Evolutionary conservation across 179 eudicot species (phyloP), one percentile per base, ranked within the genome.

Genomic region (Beta lomatogona): DNA sequence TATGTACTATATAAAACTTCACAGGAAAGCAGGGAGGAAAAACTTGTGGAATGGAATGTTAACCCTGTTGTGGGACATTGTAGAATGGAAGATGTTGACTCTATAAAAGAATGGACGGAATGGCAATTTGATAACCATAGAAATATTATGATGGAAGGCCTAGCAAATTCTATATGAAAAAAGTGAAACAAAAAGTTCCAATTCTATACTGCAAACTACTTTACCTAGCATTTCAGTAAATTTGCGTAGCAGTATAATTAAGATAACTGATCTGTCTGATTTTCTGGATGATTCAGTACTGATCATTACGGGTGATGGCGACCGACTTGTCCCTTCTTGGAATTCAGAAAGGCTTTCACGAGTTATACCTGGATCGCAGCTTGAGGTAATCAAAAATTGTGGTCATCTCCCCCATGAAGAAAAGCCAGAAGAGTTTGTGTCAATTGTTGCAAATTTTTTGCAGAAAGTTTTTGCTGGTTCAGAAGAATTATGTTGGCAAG

Each of bases 351-450:
- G 91, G 82, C 97, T 95, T 64, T 90, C 97, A 22, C 83, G 79
- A 77, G 93, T 89, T 54, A 93, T 94, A 77, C 94, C 97, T 3
- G 93, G 95, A 75, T 88, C 97, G 75, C 85, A 77, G 75, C 83
- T 94, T n/a, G 93, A 94, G 86, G 71, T 88, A 36, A 89, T 95
- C 73, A 92, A 90, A 89, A 91, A 89, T 36, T 92, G 99, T 83
- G 98, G 98, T 19, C 98, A 95, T 84, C 64, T 95, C 73, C 97
- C 97, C 21, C 98, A 95, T 9, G 98, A 95, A 88, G 98, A 95
- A 82, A 93, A 89, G 81, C 85, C 89, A 44, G 89, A 92, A 21
- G 98, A 90, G 85, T 88, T 94, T 81, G 57, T 94, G 8, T 86
- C 92, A 21, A 48, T 91, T 81, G 95, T 95, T 76, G 84, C 88